Conservation (phyloP, 106 monocot genomes). For the Cymbidium sinense region DNA sequence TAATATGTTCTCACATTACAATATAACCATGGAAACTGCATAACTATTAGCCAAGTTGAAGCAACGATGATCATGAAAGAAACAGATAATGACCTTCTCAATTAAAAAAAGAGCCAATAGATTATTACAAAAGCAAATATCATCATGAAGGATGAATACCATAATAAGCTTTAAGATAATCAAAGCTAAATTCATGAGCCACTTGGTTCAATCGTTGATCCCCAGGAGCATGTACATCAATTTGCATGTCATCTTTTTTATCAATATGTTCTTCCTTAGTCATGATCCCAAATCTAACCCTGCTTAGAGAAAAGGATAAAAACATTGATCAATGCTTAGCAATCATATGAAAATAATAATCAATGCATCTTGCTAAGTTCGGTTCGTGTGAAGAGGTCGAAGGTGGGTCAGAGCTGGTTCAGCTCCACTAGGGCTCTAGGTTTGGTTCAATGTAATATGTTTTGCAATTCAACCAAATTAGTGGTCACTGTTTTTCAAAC, state of each 20-base stretch:
- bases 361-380: too few relatives aligned
- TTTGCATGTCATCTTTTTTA: conserved; percentile 44
- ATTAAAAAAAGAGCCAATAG: not conserved
- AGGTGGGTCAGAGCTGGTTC: too few relatives aligned
- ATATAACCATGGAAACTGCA: not conserved
- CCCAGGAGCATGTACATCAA: conserved; percentile 27
- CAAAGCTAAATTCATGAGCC: conserved; percentile 30
- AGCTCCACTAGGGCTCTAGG: too few relatives aligned
- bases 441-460: too few relatives aligned
- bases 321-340: not conserved
- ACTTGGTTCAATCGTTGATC: conserved; percentile 1
- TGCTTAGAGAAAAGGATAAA: not conserved
- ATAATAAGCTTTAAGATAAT: conserved; percentile 71
- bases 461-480: too few relatives aligned
- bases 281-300: not conserved
- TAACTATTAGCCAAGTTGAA: not conserved
- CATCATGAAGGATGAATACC: conserved; percentile 24
- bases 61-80: not conserved
- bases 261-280: conserved; percentile 15
- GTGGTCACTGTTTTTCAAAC: too few relatives aligned
- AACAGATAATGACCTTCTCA: not conserved
- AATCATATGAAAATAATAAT: too few relatives aligned
- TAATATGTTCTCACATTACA: not conserved
- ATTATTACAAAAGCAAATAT: not conserved
- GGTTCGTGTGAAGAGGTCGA: too few relatives aligned